Percentiles rank a stretch among this genome's conserved stretches.
Evolutionary conservation across 2,329 filamentous ascomycete genomes (phyloP).

Genomic region (Verticillium isaacii): DNA sequence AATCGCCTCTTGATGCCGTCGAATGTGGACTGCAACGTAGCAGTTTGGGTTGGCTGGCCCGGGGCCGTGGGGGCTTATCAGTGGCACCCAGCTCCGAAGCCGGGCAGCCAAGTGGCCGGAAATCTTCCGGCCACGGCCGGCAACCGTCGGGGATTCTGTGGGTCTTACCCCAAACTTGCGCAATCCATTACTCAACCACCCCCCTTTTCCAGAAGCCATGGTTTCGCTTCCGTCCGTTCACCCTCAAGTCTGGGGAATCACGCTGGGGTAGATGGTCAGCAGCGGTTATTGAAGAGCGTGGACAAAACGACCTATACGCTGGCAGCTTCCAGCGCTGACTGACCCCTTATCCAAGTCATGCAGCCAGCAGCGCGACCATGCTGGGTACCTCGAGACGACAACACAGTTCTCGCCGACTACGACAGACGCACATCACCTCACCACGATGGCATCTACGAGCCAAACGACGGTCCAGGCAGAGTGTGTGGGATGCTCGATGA

Average conservation of each 20-base stretch:
- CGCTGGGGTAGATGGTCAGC: background rate
- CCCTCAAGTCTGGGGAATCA: background rate
- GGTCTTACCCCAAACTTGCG: conserved; percentile 1
- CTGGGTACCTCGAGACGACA: background rate
- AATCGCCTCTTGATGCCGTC: background rate
- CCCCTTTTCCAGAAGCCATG: background rate
- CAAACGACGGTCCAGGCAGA: background rate
- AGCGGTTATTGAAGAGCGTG: background rate
- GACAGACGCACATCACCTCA: background rate
- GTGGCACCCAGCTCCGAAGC: background rate
- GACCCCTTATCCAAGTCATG: background rate
- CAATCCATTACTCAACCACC: conserved; percentile 9
- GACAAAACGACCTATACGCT: background rate
- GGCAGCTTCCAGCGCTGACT: background rate
- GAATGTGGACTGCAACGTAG: background rate
- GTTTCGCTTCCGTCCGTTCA: background rate
- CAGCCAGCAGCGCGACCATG: background rate
- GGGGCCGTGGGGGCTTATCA: background rate
- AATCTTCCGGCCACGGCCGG: conserved; percentile 13
- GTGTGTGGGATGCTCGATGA: conserved; percentile 1
- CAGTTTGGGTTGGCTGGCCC: background rate
- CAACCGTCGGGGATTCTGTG: conserved; percentile 10
- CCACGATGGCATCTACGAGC: background rate
- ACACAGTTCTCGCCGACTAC: background rate
- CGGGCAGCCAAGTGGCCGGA: conserved; percentile 10